A percentile compares a stretch with the other conserved stretches of the same genome.
Evolutionary conservation across 164 flowering plant species (phyloP).

Genomic region (Liriodendron chinense): DNA sequence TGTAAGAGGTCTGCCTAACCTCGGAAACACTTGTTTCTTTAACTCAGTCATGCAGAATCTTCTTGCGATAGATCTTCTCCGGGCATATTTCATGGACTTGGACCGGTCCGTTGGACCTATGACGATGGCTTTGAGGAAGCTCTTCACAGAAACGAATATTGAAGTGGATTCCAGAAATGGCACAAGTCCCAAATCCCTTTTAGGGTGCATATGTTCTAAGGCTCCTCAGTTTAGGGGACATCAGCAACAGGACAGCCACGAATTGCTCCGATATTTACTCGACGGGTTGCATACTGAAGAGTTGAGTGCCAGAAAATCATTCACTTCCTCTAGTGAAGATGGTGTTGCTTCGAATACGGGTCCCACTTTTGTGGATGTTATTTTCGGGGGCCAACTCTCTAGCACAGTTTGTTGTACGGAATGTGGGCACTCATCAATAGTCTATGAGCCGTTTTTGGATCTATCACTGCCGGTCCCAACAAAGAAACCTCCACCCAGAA

Average conservation of each 20-base stretch:
- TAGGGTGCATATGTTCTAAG: constrained; percentile 71
- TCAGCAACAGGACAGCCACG: constrained; percentile 98
- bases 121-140: constrained; percentile 64
- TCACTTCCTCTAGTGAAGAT: constrained; percentile 25
- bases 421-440: constrained; percentile 85
- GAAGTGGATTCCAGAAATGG: constrained; percentile 45
- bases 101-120: constrained; percentile 59
- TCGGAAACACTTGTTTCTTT: constrained; percentile 93
- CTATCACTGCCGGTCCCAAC: constrained; percentile 86
- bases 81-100: constrained; percentile 47
- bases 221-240: constrained; percentile 92
- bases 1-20: constrained; percentile 72
- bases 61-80: constrained; percentile 53
- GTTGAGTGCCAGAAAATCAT: constrained; percentile 34
- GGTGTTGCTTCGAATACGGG: constrained; percentile 15
- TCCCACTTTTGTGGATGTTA: constrained; percentile 61
- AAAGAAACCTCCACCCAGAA: constrained; percentile 57
- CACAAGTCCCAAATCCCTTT: constrained; percentile 66
- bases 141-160: constrained; percentile 50
- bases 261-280: constrained; percentile 81
- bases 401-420: constrained; percentile 79
- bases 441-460: constrained; percentile 86
- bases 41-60: constrained; percentile 90
- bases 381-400: constrained; percentile 84
- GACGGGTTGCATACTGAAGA: constrained; percentile 80